These are phyloP conservation scores for Cornus florida DNA, from an alignment of 148 eudicot genomes.

Conservation along the genomic window DNA sequence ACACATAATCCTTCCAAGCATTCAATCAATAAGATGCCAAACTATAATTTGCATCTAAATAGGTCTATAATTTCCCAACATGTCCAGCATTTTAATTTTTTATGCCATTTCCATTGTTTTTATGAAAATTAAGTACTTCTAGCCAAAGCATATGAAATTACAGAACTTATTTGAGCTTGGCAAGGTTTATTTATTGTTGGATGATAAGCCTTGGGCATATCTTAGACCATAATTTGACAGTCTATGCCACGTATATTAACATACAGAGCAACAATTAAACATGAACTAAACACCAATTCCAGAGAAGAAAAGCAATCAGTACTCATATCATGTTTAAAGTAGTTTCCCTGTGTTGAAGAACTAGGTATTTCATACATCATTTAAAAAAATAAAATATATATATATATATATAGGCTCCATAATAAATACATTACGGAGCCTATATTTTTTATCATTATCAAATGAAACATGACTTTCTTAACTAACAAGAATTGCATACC, in stretches of 20 bases:
- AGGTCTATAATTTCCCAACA: not conserved
- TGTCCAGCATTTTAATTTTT: not conserved
- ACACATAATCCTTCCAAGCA: not conserved
- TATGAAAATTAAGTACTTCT: not conserved
- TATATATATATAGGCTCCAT: no score
- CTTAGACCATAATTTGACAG: not conserved
- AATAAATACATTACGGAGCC: not conserved
- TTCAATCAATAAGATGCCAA: not conserved
- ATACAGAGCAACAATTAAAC: not conserved
- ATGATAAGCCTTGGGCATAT: not conserved
- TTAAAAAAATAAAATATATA: no score
- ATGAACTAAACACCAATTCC: not conserved
- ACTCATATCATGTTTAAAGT: not conserved
- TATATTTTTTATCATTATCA: not conserved
- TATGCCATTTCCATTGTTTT: not conserved
- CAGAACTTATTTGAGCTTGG: not conserved
- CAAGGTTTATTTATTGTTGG: not conserved
- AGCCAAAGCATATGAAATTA: not conserved
- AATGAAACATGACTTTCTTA: conserved; percentile 8
- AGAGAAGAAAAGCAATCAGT: not conserved
- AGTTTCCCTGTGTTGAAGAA: not conserved
- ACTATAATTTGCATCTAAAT: not conserved
- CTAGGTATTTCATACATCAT: not conserved
- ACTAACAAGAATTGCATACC: not conserved
- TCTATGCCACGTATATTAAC: not conserved